These are phyloP conservation scores for Achlya hypogyna DNA, from an alignment of 352 stramenopile species.

Conservation along the genomic window DNA sequence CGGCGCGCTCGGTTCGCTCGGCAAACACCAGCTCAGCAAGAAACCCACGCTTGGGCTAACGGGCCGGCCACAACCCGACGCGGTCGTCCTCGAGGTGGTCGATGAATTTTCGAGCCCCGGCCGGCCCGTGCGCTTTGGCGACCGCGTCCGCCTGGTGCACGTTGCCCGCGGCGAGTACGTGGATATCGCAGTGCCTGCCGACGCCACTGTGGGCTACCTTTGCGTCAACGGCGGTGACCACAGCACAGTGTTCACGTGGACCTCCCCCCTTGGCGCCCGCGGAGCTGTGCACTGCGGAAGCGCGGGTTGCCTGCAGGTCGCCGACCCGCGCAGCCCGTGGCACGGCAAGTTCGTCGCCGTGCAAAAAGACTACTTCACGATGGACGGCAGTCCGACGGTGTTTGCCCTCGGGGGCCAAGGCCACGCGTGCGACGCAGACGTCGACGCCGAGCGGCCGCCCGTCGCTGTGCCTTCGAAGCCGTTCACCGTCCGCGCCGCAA, in stretches of 20 bases:
- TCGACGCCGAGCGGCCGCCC: slow-evolving; percentile 22
- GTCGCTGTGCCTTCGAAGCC: neutral
- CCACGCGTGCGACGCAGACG: slow-evolving; percentile 25
- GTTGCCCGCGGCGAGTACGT: slow-evolving; percentile 35
- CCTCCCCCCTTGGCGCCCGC: slow-evolving; percentile 42
- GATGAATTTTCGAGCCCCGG: slow-evolving; percentile 39
- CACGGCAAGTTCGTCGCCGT: slow-evolving; percentile 38
- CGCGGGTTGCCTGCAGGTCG: slow-evolving; percentile 43
- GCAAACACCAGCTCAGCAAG: slow-evolving; percentile 65
- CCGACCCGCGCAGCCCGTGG: slow-evolving; percentile 31
- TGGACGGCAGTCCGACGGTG: slow-evolving; percentile 35
- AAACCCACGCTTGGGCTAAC: slow-evolving; percentile 30
- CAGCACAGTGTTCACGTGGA: slow-evolving; percentile 33
- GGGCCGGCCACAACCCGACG: slow-evolving; percentile 16
- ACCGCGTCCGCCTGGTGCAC: slow-evolving; percentile 45
- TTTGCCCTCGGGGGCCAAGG: slow-evolving; percentile 30
- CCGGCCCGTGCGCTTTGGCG: slow-evolving; percentile 38
- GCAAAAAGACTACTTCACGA: slow-evolving; percentile 42
- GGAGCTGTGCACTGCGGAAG: slow-evolving; percentile 39
- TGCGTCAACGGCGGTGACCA: slow-evolving; percentile 31
- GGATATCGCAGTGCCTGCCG: slow-evolving; percentile 30
- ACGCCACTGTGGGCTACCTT: slow-evolving; percentile 46
- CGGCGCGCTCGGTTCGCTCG: slow-evolving; percentile 36
- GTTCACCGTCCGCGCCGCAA: slow-evolving; percentile 45
- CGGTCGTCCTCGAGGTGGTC: slow-evolving; percentile 48